Conservation (phyloP, 106 monocot genomes). For the Dioscorea zingiberensis region DNA sequence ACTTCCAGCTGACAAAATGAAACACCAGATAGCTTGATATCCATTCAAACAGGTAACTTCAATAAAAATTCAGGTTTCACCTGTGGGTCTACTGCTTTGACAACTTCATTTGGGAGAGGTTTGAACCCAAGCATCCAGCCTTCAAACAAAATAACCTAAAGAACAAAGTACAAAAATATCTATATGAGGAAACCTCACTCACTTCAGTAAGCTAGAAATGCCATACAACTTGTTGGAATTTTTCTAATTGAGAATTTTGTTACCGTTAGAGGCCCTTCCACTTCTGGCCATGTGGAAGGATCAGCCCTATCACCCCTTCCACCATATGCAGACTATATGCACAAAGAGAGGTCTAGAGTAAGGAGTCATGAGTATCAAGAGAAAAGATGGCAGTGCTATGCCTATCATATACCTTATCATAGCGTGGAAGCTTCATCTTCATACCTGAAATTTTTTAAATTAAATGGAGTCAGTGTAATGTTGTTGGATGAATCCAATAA, state of each 20-base stretch:
- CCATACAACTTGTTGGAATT: too few species aligned
- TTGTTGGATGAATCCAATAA: too few species aligned
- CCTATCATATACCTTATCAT: conserved; percentile 68
- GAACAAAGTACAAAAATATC: conserved; percentile 9
- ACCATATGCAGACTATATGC: conserved; percentile 75
- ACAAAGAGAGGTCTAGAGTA: neutral
- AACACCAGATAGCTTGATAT: neutral
- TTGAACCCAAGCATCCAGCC: conserved; percentile 99
- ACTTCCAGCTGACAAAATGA: conserved; percentile 65
- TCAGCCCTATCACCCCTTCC: conserved; percentile 96
- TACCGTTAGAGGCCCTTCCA: conserved; percentile 84
- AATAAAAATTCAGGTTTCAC: conserved; percentile 16
- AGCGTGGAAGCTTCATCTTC: conserved; percentile 89
- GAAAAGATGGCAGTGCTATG: too few species aligned
- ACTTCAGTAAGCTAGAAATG: too few species aligned
- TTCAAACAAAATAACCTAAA: conserved; percentile 89
- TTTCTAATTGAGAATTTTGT: neutral
- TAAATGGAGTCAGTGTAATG: too few species aligned
- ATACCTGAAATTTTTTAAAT: conserved; percentile 38
- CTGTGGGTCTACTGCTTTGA: conserved; percentile 91
- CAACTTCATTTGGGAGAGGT: conserved; percentile 75
- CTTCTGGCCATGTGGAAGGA: conserved; percentile 80
- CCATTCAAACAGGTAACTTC: neutral
- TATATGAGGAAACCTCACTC: too few species aligned
- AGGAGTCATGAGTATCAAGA: too few species aligned